Base-by-base conservation (phyloP, 2,329 filamentous ascomycete species). In the Alternaria sp. region DNA sequence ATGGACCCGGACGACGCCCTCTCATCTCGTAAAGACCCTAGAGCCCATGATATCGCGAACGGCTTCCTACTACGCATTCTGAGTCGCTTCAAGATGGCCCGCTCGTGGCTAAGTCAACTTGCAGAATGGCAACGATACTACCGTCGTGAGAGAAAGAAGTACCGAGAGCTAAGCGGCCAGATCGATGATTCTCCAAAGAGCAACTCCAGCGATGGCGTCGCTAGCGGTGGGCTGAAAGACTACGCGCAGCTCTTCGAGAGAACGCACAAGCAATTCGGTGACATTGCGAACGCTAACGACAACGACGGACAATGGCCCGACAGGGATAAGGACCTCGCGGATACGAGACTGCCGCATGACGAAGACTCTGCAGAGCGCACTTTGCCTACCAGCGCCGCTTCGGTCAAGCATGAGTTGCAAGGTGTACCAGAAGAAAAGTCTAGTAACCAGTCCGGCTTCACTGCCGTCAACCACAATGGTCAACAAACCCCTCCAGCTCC, bases 1-100 rank as follows among this genome's bases (percentile, higher is more conserved):
- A 92, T 93, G 88, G 90, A 93, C 69, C 82, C 82, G 1, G 80
- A 86, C 11, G 79, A 82, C 4, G 85, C 87, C 71, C 86, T 92
- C 70, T 61, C 65, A 23, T 68, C 68, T 6, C 62, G 63, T 28
- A 41, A 60, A 11, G 54, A 68, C 37, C 65, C 65, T 1, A 68
- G 62, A 57, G 70, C 66, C 14, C 69, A 69, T 61, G 65, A 71
- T 18, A 59, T 69, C 14, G 64, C 69, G 2, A 69, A 67, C 21
- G 47, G 66, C 4, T 66, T 71, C 15, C 54, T 74, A 30, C 53
- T 60, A 9, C 63, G 64, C 37, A 69, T 71, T 33, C 28, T 58
- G 3, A 51, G 30, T 18, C 71, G 70, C n/a, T 71, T 71, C 53
- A 58, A 57, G 21, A 63, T 71, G 26, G 64, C 66, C 3, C 55